Evolutionary conservation across 768 basidiomycete genomes (phyloP).

Genomic region (Ramaria sp.): DNA sequence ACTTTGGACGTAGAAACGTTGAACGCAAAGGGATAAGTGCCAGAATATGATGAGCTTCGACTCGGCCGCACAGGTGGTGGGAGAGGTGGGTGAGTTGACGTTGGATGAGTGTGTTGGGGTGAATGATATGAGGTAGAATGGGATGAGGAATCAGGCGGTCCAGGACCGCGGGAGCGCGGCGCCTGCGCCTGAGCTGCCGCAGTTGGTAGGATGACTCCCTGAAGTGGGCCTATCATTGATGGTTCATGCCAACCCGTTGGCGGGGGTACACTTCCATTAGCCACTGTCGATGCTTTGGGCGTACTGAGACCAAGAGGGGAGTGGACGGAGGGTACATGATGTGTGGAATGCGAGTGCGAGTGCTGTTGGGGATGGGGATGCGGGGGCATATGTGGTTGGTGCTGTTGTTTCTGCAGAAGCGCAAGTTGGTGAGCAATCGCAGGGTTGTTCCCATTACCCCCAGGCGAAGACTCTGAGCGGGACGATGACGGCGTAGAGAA

Average conservation of each 20-base stretch:
- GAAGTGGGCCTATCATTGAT: neutral
- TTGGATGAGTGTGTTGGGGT: neutral
- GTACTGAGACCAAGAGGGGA: neutral
- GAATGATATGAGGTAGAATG: neutral
- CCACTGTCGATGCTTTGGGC: neutral
- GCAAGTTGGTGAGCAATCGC: constrained; percentile 1
- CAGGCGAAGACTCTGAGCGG: neutral
- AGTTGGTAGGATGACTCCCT: neutral
- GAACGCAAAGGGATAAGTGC: constrained; percentile 1
- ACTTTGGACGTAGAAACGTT: neutral
- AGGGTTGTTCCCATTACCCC: neutral
- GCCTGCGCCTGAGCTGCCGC: neutral
- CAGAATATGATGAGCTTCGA: constrained; percentile 4
- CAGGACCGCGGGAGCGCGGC: neutral
- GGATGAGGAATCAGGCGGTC: neutral
- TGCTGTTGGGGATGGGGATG: neutral
- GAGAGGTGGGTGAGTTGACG: neutral
- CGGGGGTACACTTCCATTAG: neutral
- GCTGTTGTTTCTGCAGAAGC: constrained; percentile 2
- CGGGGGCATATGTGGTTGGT: neutral
- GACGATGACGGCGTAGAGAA: neutral
- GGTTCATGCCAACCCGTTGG: neutral
- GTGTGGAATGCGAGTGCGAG: constrained; percentile 1
- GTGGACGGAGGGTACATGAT: neutral
- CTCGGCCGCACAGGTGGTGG: neutral